Evolutionary conservation across 495 filamentous ascomycete genomes (phyloP).

Genomic region (Lepraria neglecta): DNA sequence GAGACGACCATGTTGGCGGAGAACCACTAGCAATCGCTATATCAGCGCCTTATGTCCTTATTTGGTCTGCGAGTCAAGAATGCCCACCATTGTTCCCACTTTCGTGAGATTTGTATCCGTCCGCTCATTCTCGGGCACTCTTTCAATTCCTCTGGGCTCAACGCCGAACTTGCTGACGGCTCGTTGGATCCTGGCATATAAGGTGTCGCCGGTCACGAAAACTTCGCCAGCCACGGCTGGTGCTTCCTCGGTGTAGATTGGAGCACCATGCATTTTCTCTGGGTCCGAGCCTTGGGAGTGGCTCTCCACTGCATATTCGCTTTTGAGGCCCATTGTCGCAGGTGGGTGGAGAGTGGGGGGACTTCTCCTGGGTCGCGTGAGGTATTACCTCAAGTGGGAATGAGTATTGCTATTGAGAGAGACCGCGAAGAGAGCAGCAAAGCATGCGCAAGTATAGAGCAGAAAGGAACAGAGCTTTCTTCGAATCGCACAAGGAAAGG

Average conservation of each 20-base stretch:
- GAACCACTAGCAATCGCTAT: constrained; percentile 54
- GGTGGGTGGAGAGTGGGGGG: constrained; percentile 12
- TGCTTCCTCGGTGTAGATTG: constrained; percentile 43
- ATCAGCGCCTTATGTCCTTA: background rate
- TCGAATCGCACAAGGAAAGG: background rate
- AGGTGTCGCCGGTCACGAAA: constrained; percentile 54
- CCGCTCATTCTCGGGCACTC: constrained; percentile 68
- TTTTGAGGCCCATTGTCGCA: constrained; percentile 27
- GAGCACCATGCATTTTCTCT: constrained; percentile 18
- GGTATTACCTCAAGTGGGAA: constrained; percentile 13
- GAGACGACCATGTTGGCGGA: constrained; percentile 80
- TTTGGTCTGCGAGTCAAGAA: background rate
- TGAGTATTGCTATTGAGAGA: background rate
- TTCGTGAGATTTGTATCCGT: constrained; percentile 60
- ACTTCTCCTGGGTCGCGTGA: constrained; percentile 23
- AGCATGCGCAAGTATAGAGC: background rate
- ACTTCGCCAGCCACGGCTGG: constrained; percentile 56
- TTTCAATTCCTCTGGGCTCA: constrained; percentile 74
- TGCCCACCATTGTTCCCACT: constrained; percentile 66
- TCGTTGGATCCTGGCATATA: constrained; percentile 62
- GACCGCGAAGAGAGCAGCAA: background rate
- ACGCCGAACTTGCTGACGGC: constrained; percentile 63
- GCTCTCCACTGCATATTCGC: constrained; percentile 20
- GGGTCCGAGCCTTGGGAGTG: constrained; percentile 22
- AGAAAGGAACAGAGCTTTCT: background rate